Base-by-base conservation (phyloP, 164 flowering plant species). In the Macadamia tetraphylla region DNA sequence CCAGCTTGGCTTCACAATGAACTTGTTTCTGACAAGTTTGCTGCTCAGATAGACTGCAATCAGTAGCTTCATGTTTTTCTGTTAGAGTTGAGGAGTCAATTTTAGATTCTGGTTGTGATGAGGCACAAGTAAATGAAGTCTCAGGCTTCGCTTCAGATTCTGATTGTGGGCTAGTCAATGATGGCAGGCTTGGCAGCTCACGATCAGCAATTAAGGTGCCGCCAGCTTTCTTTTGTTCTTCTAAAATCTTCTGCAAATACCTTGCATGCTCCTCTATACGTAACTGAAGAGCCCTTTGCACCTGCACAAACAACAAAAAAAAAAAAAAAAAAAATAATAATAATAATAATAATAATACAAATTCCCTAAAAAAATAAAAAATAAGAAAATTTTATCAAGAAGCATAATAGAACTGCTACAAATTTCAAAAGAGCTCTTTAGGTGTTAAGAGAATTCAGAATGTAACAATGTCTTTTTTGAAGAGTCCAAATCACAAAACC, bases 211-310 rank as follows among this genome's bases (percentile, higher is more conserved):
- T 57, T 15, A 79, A 71, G 59, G 63, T 67, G 35, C 51, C 67
- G 63, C 84, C 80, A 64, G 84, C 84, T 68, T 81, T 85, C 74
- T 80, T 78, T 53, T 85, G 88, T 58, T 85, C 86, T 65, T 83
- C 85, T 71, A 85, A 63, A 64, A 85, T 85, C 81, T 80, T 83
- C 43, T 82, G 81, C 78, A 85, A 68, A 78, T 80, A 81, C 65
- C 80, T 81, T 9, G 88, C 88, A 61, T 87, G 86, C 32, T 85
- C 84, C 70, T 85, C 89, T 65, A 87, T 85, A 49, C 92, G 85
- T 55, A 84, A 31, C 73, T 85, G 89, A 42, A 85, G 84, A 18
- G 75, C 73, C 67, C 86, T 77, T 75, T 87, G 92, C 6, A 84
- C 78, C 88, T 87, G 74, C 64, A 70, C 30, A 57, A 64, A 59